Conservation (phyloP, 345 rosid species). For the Ceriops decandra region DNA sequence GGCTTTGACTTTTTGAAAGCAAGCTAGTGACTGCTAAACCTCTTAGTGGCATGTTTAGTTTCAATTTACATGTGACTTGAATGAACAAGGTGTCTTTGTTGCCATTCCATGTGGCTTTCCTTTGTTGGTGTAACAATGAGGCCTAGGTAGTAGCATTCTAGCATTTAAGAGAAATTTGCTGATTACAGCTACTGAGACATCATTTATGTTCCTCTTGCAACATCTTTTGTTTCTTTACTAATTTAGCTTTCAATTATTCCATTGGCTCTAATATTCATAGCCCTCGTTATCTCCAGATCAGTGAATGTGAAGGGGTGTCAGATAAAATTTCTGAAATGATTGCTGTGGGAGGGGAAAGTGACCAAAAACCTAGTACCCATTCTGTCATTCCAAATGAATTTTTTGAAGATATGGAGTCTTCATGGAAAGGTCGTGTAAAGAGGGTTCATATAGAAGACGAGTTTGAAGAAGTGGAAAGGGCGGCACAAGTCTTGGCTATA, state of each 20-base stretch:
- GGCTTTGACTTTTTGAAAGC: background rate
- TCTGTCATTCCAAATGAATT: constrained; percentile 63
- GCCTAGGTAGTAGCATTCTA: no score
- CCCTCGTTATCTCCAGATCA: constrained; percentile 42
- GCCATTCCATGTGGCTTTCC: no score
- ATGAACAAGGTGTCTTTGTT: no score
- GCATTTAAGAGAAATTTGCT: no score
- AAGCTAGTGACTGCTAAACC: no score
- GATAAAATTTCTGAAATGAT: constrained; percentile 66
- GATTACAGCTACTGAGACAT: background rate
- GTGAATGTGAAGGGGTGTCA: constrained; percentile 71
- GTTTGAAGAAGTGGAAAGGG: constrained; percentile 54
- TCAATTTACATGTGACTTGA: no score
- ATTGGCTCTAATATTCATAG: background rate
- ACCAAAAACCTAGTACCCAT: constrained; percentile 41
- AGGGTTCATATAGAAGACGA: constrained; percentile 69
- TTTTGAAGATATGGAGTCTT: constrained; percentile 84
- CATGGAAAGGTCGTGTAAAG: constrained; percentile 86
- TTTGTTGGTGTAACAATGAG: no score
- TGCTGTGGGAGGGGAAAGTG: constrained; percentile 61
- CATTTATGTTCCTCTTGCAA: background rate
- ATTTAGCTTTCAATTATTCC: background rate
- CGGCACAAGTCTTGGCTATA: constrained; percentile 64
- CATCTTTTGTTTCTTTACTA: background rate
- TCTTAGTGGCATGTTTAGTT: no score